A percentile compares a stretch with the other conserved stretches of the same genome.
Conservation (phyloP, 371 early-diverging fungal species). For the Globomyces sp. region DNA sequence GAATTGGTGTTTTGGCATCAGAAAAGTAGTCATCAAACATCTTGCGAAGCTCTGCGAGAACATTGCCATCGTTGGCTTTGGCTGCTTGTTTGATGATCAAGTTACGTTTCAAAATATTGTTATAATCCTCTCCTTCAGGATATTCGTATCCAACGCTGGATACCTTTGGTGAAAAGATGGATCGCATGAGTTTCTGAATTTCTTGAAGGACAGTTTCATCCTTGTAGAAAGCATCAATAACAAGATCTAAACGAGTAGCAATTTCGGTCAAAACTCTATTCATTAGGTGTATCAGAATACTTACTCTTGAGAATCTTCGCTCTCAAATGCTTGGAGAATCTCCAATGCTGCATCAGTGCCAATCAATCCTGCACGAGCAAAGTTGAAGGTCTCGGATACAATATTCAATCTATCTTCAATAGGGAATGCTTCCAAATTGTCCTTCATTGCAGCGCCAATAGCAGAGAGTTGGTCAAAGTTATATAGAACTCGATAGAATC, state of each 20-base stretch:
- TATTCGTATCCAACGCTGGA: conserved; percentile 44
- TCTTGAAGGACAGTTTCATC: conserved; percentile 40
- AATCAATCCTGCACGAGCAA: conserved; percentile 54
- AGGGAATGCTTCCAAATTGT: conserved; percentile 26
- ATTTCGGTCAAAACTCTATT: background rate
- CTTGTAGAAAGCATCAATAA: conserved; percentile 34
- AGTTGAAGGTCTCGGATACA: conserved; percentile 29
- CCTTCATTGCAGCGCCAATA: background rate
- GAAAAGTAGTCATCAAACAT: background rate
- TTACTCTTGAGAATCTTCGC: conserved; percentile 30
- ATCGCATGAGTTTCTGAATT: conserved; percentile 39
- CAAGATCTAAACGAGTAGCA: background rate
- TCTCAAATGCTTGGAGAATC: conserved; percentile 53
- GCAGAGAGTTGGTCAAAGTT: background rate
- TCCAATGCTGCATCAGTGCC: conserved; percentile 52
- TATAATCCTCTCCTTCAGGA: conserved; percentile 15
- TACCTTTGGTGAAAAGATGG: conserved; percentile 44
- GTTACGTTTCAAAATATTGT: background rate
- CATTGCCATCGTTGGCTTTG: background rate
- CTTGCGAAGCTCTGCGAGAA: background rate
- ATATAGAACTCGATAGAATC: conserved; percentile 17
- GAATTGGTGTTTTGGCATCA: background rate
- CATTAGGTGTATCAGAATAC: background rate
- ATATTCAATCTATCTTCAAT: conserved; percentile 13
- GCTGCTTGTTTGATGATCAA: conserved; percentile 6